Evolutionary conservation across 2,329 filamentous ascomycete genomes (phyloP).

Genomic region (Penicillium sclerotigenum): DNA sequence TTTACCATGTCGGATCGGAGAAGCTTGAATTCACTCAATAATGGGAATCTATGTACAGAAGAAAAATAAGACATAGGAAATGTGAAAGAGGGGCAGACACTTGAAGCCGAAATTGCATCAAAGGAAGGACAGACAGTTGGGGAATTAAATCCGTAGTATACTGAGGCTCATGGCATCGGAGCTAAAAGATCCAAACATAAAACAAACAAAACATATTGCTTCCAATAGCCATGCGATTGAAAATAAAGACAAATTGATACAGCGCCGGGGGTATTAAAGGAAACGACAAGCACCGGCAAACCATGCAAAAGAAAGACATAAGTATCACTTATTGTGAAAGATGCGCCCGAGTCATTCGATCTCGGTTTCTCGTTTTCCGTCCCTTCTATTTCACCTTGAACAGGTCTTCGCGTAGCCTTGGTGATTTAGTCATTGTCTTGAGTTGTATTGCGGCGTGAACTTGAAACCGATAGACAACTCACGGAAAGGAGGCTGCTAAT

Average conservation of each 20-base stretch:
- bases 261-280: conserved; percentile 29
- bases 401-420: neutral
- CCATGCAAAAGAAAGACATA: conserved; percentile 13
- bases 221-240: conserved; percentile 11
- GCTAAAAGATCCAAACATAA: conserved; percentile 3
- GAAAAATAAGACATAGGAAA: conserved; percentile 21
- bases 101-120: conserved; percentile 5
- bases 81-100: neutral
- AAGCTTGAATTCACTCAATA: no score
- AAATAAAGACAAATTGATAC: conserved; percentile 13
- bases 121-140: neutral
- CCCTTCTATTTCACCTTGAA: neutral
- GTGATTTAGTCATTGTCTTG: neutral
- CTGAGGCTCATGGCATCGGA: conserved; percentile 9
- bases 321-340: no score
- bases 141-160: conserved; percentile 4
- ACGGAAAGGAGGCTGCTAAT: neutral
- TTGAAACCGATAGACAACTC: neutral
- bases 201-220: conserved; percentile 7
- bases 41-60: conserved; percentile 1
- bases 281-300: conserved; percentile 19
- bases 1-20: no score
- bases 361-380: no score
- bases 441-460: neutral
- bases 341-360: no score